phyloP scores from a whole-genome alignment of 1,284 basidiomycete species.

The Irpex rosettiformis region DNA sequence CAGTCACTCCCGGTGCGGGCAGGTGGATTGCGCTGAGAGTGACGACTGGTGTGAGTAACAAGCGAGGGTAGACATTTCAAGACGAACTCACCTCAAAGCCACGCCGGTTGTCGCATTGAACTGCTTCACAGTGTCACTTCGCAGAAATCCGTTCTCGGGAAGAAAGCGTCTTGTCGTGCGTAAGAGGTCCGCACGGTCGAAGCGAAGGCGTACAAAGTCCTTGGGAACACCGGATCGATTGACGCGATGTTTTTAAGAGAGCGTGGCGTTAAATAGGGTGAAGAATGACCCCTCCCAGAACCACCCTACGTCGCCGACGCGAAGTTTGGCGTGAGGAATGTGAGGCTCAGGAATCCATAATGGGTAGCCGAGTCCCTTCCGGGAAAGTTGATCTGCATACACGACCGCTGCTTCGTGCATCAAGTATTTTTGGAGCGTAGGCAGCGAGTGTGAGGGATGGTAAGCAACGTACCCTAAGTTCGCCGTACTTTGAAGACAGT shows the following conservation, averaged over 20 bases:
- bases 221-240: conserved; percentile 18
- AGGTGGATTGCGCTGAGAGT: background rate
- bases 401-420: background rate
- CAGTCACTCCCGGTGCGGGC: background rate
- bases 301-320: conserved; percentile 2
- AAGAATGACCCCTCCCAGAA: background rate
- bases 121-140: background rate
- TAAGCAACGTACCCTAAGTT: too few species aligned
- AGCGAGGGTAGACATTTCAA: background rate
- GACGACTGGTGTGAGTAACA: background rate
- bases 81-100: background rate
- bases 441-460: too few species aligned
- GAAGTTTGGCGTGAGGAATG: background rate
- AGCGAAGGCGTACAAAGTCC: conserved; percentile 14
- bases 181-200: conserved; percentile 2
- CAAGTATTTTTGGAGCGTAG: too few species aligned
- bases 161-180: background rate
- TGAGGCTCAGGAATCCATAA: background rate
- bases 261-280: conserved; percentile 1
- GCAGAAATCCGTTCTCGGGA: background rate
- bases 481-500: too few species aligned
- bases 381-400: background rate
- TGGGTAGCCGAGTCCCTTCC: background rate
- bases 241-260: conserved; percentile 17
- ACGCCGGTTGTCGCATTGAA: background rate